Conservation (phyloP, 2,329 filamentous ascomycete genomes). For the Colletotrichum noveboracense region DNA sequence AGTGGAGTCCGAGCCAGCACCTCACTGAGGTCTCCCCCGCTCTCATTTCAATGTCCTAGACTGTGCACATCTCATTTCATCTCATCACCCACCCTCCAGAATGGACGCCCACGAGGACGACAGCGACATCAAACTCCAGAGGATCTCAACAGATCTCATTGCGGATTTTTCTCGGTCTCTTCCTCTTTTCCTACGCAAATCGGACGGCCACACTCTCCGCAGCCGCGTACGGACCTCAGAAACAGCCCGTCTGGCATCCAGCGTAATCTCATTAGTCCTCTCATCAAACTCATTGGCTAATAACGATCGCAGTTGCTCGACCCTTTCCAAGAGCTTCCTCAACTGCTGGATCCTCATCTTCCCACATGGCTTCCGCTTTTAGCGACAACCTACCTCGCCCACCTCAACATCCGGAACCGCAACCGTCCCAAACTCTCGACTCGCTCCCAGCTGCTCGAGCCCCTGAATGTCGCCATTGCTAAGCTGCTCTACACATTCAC, state of each 20-base stretch:
- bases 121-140: conserved; percentile 66
- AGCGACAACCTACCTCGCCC: conserved; percentile 76
- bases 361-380: conserved; percentile 76
- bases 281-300: background rate
- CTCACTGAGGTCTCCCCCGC: background rate
- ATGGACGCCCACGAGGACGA: conserved; percentile 70
- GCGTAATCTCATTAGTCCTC: conserved; percentile 38
- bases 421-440: conserved; percentile 31
- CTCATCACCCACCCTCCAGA: background rate
- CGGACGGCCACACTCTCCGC: conserved; percentile 51
- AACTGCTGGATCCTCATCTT: conserved; percentile 86
- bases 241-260: conserved; percentile 50
- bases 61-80: background rate
- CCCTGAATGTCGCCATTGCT: conserved; percentile 75
- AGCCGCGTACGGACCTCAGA: conserved; percentile 56
- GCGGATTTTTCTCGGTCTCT: conserved; percentile 62
- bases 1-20: background rate
- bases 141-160: conserved; percentile 63
- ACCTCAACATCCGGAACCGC: conserved; percentile 54
- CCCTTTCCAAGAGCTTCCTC: conserved; percentile 93
- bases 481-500: conserved; percentile 87
- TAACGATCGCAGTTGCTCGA: conserved; percentile 64
- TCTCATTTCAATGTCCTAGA: background rate
- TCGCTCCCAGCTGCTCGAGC: conserved; percentile 49
- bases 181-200: conserved; percentile 56